Evolutionary conservation across 2,329 filamentous ascomycete species (phyloP), one percentile per base, ranked within the genome.

Genomic region (Talaromyces piceae): DNA sequence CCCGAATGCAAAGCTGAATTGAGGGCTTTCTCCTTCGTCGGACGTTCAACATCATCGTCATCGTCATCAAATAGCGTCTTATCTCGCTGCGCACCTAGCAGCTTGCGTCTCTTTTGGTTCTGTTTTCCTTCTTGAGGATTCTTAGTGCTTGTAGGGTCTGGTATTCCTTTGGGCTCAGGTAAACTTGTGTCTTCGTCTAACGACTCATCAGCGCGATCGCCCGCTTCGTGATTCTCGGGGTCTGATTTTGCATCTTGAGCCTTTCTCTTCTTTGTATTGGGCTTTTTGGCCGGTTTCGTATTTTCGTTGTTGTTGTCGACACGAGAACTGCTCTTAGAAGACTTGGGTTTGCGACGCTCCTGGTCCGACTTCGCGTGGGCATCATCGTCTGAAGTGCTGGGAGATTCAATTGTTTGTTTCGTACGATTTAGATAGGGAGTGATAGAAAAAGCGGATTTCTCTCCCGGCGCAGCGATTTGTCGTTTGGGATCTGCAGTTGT

Each of bases 381-480:
- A 37, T 63, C 59, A 47, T 65, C 58, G 20, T 51, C 52, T 23
- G 64, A 64, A 33, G 61, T 63, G 28, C 47, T 55, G 27, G 58
- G 59, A 11, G 63, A 61, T 39, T 61, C 60, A 30, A 72, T 69
- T 12, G 84, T 72, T 56, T 75, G 84, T 54, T 77, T 82, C 23
- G 81, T 84, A 47, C 85, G 82, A 67, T 91, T 95, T 55, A 97
- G 76, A 73, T 95, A 96, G 0, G 91, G 91, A 0, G 91, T 97
- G 57, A 96, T 89, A 3, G 90, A 95, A 68, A 97, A 96, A 2
- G 80, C 84, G 0, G 91, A 96, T 68, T 95, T 96, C 63, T 95
- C 88, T 26, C 87, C 89, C 4, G 87, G 74, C 50, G 82, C 71
- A 1, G 80, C 77, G 31, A 80, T 78, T 18, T 82, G 79, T 25